phyloP scores from a whole-genome alignment of 345 rosid genomes.

The Hibiscus tridactylites region DNA sequence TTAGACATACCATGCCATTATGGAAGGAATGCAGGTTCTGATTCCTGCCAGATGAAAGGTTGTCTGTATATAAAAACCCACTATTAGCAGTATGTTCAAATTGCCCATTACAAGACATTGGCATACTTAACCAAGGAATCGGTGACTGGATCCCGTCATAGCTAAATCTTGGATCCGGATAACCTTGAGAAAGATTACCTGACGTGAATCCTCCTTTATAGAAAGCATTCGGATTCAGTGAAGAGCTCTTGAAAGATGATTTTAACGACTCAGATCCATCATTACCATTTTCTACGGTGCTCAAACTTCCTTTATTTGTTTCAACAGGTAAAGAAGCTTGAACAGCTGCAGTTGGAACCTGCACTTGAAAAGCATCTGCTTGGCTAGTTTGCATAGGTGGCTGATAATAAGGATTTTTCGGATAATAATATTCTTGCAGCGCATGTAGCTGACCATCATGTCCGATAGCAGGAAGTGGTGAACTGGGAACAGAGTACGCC shows the following conservation, averaged over 20 bases:
- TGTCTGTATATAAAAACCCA: constrained; percentile 26
- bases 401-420: constrained; percentile 32
- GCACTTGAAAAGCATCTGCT: constrained; percentile 13
- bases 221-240: constrained; percentile 31
- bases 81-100: constrained; percentile 18
- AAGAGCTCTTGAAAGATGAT: constrained; percentile 33
- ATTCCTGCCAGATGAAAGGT: constrained; percentile 36
- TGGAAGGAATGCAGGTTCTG: constrained; percentile 27
- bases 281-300: constrained; percentile 22
- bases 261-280: constrained; percentile 28
- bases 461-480: constrained; percentile 23
- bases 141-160: constrained; percentile 32
- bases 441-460: constrained; percentile 31
- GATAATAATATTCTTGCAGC: constrained; percentile 45
- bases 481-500: constrained; percentile 28
- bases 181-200: constrained; percentile 28
- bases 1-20: constrained; percentile 31
- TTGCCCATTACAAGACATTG: constrained; percentile 18
- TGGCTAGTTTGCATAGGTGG: constrained; percentile 10
- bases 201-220: constrained; percentile 26
- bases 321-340: constrained; percentile 26
- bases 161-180: constrained; percentile 42
- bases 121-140: constrained; percentile 27
- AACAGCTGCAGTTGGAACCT: constrained; percentile 19
- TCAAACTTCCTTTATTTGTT: constrained; percentile 20